These are phyloP conservation scores for Papiliotrema terrestris DNA, from an alignment of 1,284 basidiomycete species.

Conservation along the genomic window DNA sequence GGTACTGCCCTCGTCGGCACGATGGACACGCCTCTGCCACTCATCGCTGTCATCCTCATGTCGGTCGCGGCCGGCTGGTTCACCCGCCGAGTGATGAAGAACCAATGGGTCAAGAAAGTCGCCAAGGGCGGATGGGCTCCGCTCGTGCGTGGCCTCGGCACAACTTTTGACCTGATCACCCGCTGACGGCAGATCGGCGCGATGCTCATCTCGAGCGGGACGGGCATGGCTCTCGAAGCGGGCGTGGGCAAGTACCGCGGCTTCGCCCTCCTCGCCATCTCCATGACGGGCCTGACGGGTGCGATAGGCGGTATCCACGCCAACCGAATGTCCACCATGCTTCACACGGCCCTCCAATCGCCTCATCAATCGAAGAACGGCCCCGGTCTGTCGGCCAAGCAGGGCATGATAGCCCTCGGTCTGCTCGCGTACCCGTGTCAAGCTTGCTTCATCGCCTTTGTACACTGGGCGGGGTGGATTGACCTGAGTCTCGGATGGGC, in stretches of 20 bases:
- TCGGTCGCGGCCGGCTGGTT: slow-evolving; percentile 56
- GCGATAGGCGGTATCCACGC: slow-evolving; percentile 88
- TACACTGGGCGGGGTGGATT: slow-evolving; percentile 70
- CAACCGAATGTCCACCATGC: slow-evolving; percentile 66
- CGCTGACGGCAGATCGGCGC: slow-evolving; percentile 56
- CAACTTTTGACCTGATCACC: background rate
- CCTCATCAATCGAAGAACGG: slow-evolving; percentile 1
- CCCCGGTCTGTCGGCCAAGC: slow-evolving; percentile 31
- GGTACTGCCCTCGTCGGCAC: slow-evolving; percentile 60
- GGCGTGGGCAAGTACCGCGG: slow-evolving; percentile 84
- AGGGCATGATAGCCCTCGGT: slow-evolving; percentile 58
- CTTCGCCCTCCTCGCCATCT: slow-evolving; percentile 82
- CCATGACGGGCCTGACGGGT: slow-evolving; percentile 83
- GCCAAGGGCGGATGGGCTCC: slow-evolving; percentile 84
- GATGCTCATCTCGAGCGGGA: slow-evolving; percentile 86
- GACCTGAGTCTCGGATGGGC: slow-evolving; percentile 65
- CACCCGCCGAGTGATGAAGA: slow-evolving; percentile 54
- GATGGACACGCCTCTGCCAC: slow-evolving; percentile 63
- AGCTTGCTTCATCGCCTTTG: slow-evolving; percentile 64
- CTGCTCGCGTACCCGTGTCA: slow-evolving; percentile 72
- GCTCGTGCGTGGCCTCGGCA: slow-evolving; percentile 56
- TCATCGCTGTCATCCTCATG: slow-evolving; percentile 57
- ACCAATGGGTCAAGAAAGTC: slow-evolving; percentile 53
- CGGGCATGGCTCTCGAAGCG: slow-evolving; percentile 84
- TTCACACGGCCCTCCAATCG: slow-evolving; percentile 25